phyloP scores from a whole-genome alignment of 2,329 filamentous ascomycete genomes.

The Colletotrichum eleusines region DNA sequence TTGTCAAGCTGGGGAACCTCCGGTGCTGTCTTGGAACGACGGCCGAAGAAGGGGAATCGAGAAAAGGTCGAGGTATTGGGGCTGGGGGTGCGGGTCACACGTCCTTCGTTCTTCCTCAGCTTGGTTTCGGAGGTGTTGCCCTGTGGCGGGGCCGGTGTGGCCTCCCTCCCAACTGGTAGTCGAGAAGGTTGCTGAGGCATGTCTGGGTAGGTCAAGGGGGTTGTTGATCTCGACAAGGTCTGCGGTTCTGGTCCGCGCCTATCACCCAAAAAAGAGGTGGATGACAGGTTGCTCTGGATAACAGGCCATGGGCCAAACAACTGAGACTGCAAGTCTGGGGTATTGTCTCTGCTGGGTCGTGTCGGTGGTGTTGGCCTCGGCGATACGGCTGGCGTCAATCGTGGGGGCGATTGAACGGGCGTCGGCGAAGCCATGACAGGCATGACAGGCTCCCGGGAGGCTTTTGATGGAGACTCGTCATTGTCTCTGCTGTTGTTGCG shows the following conservation, averaged over 20 bases:
- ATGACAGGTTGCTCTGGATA: conserved; percentile 72
- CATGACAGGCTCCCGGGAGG: conserved; percentile 48
- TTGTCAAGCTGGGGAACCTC: conserved; percentile 64
- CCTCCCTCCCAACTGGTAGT: conserved; percentile 51
- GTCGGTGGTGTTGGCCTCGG: conserved; percentile 61
- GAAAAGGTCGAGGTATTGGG: conserved; percentile 70
- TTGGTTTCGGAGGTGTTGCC: conserved; percentile 41
- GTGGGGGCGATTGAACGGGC: conserved; percentile 43
- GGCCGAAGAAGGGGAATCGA: conserved; percentile 83
- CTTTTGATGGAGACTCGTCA: conserved; percentile 55
- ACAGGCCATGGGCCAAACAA: conserved; percentile 64
- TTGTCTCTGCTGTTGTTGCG: conserved; percentile 51
- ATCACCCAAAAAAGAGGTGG: conserved; percentile 60
- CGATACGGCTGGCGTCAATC: conserved; percentile 47
- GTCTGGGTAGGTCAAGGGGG: conserved; percentile 51
- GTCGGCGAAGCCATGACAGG: conserved; percentile 44
- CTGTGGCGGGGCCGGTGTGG: conserved; percentile 49
- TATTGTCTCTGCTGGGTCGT: conserved; percentile 77
- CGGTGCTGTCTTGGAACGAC: conserved; percentile 74
- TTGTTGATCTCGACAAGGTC: conserved; percentile 50
- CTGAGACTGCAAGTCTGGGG: conserved; percentile 70
- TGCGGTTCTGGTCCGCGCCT: conserved; percentile 59
- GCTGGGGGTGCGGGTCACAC: conserved; percentile 61
- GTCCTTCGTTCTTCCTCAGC: conserved; percentile 46
- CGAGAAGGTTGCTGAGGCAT: conserved; percentile 45